Evolutionary conservation across 257 asterid genomes (phyloP).

Genomic region (Fraxinus pennsylvanica): DNA sequence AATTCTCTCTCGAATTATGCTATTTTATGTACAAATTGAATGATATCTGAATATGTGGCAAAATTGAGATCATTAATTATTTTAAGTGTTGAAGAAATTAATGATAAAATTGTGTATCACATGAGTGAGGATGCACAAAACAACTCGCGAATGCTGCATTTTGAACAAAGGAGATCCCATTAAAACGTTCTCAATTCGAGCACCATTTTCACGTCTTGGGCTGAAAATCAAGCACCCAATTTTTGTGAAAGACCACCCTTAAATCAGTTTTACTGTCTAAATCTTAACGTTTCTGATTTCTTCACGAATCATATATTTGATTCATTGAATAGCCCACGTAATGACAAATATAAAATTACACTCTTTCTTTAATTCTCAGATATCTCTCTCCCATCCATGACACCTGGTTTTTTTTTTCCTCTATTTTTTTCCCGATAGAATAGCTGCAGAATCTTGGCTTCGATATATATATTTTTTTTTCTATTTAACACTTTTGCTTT

Average conservation of each 20-base stretch:
- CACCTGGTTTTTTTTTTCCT: slow-evolving; percentile 10
- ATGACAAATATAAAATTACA: slow-evolving; percentile 18
- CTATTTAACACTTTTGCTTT: slow-evolving; percentile 20
- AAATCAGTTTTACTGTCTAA: slow-evolving; percentile 32
- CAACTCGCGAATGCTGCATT: slow-evolving; percentile 34
- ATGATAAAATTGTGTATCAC: too few species aligned
- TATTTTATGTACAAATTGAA: too few species aligned
- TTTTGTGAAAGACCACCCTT: slow-evolving; percentile 20
- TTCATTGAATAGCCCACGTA: slow-evolving; percentile 31
- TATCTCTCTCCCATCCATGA: slow-evolving; percentile 25
- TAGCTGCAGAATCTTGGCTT: slow-evolving; percentile 32
- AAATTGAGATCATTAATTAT: too few species aligned
- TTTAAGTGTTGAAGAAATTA: too few species aligned
- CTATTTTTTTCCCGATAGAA: slow-evolving; percentile 23
- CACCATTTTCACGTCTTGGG: slow-evolving; percentile 27
- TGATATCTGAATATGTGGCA: too few species aligned
- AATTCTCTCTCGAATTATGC: background rate
- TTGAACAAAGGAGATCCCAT: slow-evolving; percentile 2
- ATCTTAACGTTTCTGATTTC: slow-evolving; percentile 28
- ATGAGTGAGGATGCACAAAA: background rate
- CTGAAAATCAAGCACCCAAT: slow-evolving; percentile 21
- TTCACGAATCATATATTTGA: slow-evolving; percentile 36
- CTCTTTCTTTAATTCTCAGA: too few species aligned
- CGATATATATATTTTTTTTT: slow-evolving; percentile 9
- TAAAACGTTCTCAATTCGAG: background rate